phyloP scores from a whole-genome alignment of 1,139 yeast genomes.

The Magnusiomyces clavatus region DNA sequence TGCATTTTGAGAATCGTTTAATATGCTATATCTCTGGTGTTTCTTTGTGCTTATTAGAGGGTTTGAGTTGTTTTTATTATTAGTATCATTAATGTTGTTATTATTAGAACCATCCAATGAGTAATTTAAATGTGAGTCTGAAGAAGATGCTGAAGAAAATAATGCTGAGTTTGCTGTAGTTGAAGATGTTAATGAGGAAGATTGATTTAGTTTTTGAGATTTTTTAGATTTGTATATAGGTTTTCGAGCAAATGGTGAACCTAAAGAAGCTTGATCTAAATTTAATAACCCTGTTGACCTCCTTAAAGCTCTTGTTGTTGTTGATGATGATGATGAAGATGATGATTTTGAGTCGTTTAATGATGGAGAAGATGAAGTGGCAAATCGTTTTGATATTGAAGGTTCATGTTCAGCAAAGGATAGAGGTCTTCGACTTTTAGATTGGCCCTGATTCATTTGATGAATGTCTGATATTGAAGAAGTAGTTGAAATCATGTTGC shows the following conservation, averaged over 20 bases:
- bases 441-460: too few relatives aligned
- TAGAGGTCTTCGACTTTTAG: background rate
- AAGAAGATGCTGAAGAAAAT: slow-evolving; percentile 13
- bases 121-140: slow-evolving; percentile 9
- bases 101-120: slow-evolving; percentile 8
- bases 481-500: too few relatives aligned
- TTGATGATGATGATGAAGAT: background rate
- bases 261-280: slow-evolving; percentile 33
- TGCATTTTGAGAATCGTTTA: background rate
- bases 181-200: slow-evolving; percentile 16
- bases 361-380: slow-evolving; percentile 7
- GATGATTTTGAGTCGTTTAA: background rate
- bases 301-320: slow-evolving; percentile 24
- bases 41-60: slow-evolving; percentile 2
- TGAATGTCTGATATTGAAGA: too few relatives aligned
- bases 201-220: slow-evolving; percentile 3
- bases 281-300: slow-evolving; percentile 36
- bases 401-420: slow-evolving; percentile 4
- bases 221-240: slow-evolving; percentile 9
- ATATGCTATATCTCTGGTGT: background rate
- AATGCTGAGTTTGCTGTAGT: slow-evolving; percentile 5
- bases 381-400: slow-evolving; percentile 7
- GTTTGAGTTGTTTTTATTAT: slow-evolving; percentile 12
- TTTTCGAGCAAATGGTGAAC: slow-evolving; percentile 18
- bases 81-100: slow-evolving; percentile 17